A percentile compares a stretch with the other conserved stretches of the same genome.
Evolutionary conservation across 805 yeast genomes (phyloP).

Genomic region (Alloascoidea africana): DNA sequence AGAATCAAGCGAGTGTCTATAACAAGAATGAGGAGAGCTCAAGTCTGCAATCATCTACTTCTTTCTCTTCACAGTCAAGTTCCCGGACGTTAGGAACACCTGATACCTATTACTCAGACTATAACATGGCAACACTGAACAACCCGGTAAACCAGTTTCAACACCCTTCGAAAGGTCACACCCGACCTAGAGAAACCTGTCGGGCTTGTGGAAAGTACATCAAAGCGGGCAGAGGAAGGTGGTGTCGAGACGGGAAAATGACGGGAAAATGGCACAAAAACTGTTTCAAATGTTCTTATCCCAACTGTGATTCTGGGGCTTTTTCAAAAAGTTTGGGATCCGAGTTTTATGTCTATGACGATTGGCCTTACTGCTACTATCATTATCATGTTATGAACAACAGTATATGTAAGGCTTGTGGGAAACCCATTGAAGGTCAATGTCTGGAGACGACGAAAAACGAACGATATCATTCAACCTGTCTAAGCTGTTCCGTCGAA

Average conservation of each 20-base stretch:
- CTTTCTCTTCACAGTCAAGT: neutral
- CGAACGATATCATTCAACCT: neutral
- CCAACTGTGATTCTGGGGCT: neutral
- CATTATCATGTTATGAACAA: neutral
- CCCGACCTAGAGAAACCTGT: neutral
- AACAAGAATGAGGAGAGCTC: too few relatives aligned
- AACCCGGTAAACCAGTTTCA: neutral
- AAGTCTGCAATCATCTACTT: neutral
- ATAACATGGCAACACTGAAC: neutral
- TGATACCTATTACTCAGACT: neutral
- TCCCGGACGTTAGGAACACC: neutral
- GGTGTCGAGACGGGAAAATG: neutral
- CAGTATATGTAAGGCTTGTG: neutral
- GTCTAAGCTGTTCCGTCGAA: neutral
- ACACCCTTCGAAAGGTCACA: neutral
- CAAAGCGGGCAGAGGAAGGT: neutral
- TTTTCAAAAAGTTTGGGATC: neutral
- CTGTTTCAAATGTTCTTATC: neutral
- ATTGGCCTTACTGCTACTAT: neutral
- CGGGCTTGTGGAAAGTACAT: neutral
- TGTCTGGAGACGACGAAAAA: neutral
- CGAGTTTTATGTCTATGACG: constrained; percentile 1
- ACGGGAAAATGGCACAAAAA: neutral
- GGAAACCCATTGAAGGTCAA: neutral
- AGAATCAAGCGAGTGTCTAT: too few relatives aligned